phyloP scores from a whole-genome alignment of 768 basidiomycete genomes.

The Peribolospora baueri region DNA sequence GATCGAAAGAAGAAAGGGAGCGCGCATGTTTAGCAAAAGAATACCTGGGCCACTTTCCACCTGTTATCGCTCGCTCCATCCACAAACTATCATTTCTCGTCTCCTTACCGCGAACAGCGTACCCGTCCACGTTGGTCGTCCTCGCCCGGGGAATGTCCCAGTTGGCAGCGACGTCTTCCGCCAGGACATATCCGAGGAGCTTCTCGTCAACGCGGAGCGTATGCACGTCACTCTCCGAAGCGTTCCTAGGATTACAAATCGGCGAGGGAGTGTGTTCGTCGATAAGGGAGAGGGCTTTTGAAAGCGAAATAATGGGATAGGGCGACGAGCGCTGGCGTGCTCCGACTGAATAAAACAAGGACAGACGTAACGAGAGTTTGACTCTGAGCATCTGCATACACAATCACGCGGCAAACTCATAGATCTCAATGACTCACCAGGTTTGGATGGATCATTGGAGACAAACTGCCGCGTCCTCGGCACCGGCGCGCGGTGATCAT shows the following conservation, averaged over 20 bases:
- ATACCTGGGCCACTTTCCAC: too few species aligned
- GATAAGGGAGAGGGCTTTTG: slow-evolving; percentile 38
- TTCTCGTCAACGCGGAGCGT: slow-evolving; percentile 21
- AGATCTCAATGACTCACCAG: slow-evolving; percentile 26
- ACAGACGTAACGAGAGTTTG: not conserved
- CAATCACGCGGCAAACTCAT: too few species aligned
- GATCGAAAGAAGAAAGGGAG: too few species aligned
- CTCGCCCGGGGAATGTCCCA: slow-evolving; percentile 36
- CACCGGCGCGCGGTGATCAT: slow-evolving; percentile 22
- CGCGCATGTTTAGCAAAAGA: too few species aligned
- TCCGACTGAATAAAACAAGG: slow-evolving; percentile 28
- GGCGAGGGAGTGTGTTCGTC: slow-evolving; percentile 21
- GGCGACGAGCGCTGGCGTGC: slow-evolving; percentile 52
- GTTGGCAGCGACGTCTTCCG: slow-evolving; percentile 45
- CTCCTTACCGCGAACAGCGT: slow-evolving; percentile 42
- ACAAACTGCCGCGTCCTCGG: slow-evolving; percentile 36
- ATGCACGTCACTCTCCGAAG: not conserved
- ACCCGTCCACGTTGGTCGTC: slow-evolving; percentile 73
- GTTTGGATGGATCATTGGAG: slow-evolving; percentile 43
- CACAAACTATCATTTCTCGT: not conserved
- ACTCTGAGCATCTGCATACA: not conserved
- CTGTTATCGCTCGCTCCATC: too few species aligned
- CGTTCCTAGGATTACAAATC: not conserved
- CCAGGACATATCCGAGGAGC: slow-evolving; percentile 46
- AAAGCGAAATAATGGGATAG: slow-evolving; percentile 42